Evolutionary conservation across 805 yeast species (phyloP).

Genomic region (Yamadazyma ubonensis): DNA sequence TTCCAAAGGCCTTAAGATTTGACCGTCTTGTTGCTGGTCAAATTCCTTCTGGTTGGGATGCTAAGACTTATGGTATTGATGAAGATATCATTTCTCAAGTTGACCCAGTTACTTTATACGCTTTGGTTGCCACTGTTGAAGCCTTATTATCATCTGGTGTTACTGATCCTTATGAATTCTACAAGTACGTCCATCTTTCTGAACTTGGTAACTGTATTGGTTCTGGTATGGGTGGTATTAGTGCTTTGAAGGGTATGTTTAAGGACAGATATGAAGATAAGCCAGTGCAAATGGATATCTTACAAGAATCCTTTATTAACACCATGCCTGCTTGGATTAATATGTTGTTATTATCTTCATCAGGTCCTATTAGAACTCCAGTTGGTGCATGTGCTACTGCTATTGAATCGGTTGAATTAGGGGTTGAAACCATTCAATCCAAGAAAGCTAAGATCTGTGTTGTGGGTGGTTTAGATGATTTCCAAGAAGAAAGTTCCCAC

Average conservation of each 20-base stretch:
- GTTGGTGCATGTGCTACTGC: conserved; percentile 99
- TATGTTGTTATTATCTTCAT: conserved; percentile 92
- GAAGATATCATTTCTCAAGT: conserved; percentile 94
- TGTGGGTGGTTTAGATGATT: conserved; percentile 99
- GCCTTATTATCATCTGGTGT: conserved; percentile 93
- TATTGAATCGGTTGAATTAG: conserved; percentile 93
- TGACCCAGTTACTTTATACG: conserved; percentile 92
- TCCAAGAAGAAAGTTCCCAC: conserved; percentile 98
- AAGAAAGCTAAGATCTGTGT: conserved; percentile 95
- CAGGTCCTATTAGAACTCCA: conserved; percentile 99
- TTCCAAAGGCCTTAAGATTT: conserved; percentile 83
- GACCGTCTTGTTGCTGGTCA: conserved; percentile 88
- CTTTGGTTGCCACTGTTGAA: conserved; percentile 91
- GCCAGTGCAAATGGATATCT: conserved; percentile 95
- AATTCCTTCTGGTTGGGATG: conserved; percentile 98
- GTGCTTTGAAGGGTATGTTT: conserved; percentile 97
- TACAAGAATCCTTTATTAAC: conserved; percentile 98
- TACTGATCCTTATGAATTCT: conserved; percentile 98
- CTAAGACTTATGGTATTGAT: conserved; percentile 88
- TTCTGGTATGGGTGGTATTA: conserved; percentile 99
- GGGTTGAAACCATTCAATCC: conserved; percentile 87
- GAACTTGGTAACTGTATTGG: conserved; percentile 99
- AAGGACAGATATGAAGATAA: conserved; percentile 88
- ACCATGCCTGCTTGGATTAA: conserved; percentile 99
- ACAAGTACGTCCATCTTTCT: conserved; percentile 96